Evolutionary conservation across 2,329 filamentous ascomycete genomes (phyloP).

Genomic region (Fusarium sp.): DNA sequence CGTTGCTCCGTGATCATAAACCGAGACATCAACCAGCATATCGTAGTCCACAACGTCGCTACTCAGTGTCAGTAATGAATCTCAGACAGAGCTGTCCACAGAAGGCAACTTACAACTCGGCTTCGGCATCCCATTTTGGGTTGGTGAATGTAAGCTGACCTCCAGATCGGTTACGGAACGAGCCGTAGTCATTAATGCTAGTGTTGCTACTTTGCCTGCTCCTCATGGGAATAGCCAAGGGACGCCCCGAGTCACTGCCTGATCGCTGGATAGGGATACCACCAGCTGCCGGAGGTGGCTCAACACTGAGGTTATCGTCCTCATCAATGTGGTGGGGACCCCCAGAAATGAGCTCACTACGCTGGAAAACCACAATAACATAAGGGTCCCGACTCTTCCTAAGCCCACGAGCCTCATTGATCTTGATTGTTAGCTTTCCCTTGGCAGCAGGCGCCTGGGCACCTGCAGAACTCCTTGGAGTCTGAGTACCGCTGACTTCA

Average conservation of each 20-base stretch:
- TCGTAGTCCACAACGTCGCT: constrained; percentile 95
- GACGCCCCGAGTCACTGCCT: constrained; percentile 80
- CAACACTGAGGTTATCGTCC: constrained; percentile 59
- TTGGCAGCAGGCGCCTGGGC: constrained; percentile 77
- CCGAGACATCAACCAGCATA: constrained; percentile 89
- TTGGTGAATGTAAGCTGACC: constrained; percentile 71
- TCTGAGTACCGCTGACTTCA: constrained; percentile 62
- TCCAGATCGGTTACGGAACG: constrained; percentile 67
- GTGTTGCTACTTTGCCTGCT: constrained; percentile 97
- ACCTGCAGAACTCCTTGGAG: constrained; percentile 57
- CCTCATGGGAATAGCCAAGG: constrained; percentile 96
- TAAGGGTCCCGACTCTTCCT: constrained; percentile 89
- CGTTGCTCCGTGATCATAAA: constrained; percentile 84
- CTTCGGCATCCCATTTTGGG: constrained; percentile 95
- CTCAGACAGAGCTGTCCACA: not conserved
- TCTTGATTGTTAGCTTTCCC: constrained; percentile 90
- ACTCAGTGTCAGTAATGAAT: constrained; percentile 22
- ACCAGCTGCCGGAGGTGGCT: constrained; percentile 57
- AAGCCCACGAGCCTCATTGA: constrained; percentile 84
- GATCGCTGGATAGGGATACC: constrained; percentile 72
- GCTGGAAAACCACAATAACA: constrained; percentile 95
- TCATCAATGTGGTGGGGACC: constrained; percentile 75
- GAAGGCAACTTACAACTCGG: constrained; percentile 79
- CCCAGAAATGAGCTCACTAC: constrained; percentile 93
- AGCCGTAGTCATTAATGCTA: constrained; percentile 74